Base-by-base conservation (phyloP, 768 basidiomycete genomes). In the Phlebiopsis flavidoalba region DNA sequence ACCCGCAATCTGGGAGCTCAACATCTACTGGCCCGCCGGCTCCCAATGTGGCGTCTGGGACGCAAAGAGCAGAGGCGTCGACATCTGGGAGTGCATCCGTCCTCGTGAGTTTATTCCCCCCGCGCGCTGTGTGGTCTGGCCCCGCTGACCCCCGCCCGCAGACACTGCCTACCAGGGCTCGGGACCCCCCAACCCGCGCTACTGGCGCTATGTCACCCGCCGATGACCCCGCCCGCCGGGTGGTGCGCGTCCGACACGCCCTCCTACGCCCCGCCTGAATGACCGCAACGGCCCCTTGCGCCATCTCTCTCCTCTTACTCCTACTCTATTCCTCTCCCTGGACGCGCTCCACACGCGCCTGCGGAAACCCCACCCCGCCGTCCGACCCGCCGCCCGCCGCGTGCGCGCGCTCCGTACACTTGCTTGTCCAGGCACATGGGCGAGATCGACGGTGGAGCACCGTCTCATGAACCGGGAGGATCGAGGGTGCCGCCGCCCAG, bases 41-140 rank as follows among this genome's bases (percentile, higher is more conserved):
- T 83, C 83, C 62, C 88, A 90, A 67, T 89, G 88, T 70, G 84
- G 84, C 57, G 78, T 86, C n/a, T 89, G 87, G 88, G 85, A 89
- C 73, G 72, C 81, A 19, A 81, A 79, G 71, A 77, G 81, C 57
- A 80, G 82, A 36, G 83, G 85, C 31, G 88, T 89, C 47, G 86
- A 88, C 60, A 80, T 90, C 59, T 90, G 87, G 87, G 87, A 90
- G 66, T 90, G 88, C 69, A 75, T 89, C 58, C 73, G 77, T 71
- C 80, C 83, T 66, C 88, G 88, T 89, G 72, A 72, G 86, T 81
- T 21, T 8, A 33, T 22, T 50, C 54, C 19, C 26, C 47, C 17
- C 54, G 53, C n/a, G 19, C 51, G 19, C 45, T 55, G 36, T 46
- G 22, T 21, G 43, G 46, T 17, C 53, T 49, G n/a, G n/a, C 12